A percentile compares a stretch with the other conserved stretches of the same genome.
Conservation (phyloP, 192 early-diverging fungal genomes). For the Kappamyces sp. region DNA sequence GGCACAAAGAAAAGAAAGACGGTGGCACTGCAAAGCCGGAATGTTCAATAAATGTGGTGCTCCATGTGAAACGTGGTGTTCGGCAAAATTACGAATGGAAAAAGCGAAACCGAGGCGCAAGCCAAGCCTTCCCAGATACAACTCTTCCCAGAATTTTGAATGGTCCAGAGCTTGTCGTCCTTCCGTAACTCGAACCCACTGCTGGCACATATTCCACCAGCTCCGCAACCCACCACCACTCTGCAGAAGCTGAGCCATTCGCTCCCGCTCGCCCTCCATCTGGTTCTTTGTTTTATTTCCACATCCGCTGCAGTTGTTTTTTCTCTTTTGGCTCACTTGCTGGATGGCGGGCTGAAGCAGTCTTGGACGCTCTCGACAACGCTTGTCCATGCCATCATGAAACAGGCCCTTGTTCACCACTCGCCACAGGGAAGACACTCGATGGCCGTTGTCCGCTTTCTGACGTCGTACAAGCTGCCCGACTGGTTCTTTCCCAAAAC, state of each 20-base stretch:
- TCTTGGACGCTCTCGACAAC: constrained; percentile 22
- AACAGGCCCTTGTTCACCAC: constrained; percentile 16
- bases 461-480: constrained; percentile 21
- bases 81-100: too few species aligned
- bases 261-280: constrained; percentile 30
- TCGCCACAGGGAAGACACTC: constrained; percentile 35
- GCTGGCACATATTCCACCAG: constrained; percentile 3
- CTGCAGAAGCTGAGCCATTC: constrained; percentile 25
- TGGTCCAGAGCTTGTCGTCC: too few species aligned
- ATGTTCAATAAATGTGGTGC: too few species aligned
- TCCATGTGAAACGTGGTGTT: too few species aligned
- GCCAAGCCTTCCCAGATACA: too few species aligned
- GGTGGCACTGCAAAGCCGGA: too few species aligned
- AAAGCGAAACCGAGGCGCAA: too few species aligned
- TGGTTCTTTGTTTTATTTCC: constrained; percentile 11
- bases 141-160: too few species aligned
- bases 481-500: constrained; percentile 13
- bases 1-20: too few species aligned
- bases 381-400: constrained; percentile 21
- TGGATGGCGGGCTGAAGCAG: constrained; percentile 17
- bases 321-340: constrained; percentile 17
- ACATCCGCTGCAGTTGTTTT: constrained; percentile 1
- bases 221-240: constrained; percentile 18
- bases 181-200: too few species aligned
- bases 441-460: constrained; percentile 23